phyloP scores from a whole-genome alignment of 2,329 filamentous ascomycete genomes.

The Xylaria multiplex region DNA sequence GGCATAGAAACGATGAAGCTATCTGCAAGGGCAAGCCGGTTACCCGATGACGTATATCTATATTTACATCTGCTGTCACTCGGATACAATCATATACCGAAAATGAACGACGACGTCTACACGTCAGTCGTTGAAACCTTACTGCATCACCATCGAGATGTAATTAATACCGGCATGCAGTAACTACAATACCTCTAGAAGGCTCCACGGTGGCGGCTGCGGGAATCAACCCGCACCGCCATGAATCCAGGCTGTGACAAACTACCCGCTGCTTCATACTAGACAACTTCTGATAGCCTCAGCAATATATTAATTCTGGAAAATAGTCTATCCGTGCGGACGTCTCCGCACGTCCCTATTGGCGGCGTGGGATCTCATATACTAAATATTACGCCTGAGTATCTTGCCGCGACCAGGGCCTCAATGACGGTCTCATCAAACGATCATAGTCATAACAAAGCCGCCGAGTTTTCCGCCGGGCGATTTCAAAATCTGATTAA shows the following conservation, averaged over 20 bases:
- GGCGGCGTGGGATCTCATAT: constrained; percentile 16
- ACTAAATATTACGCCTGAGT: constrained; percentile 11
- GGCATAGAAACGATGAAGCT: neutral
- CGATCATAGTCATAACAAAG: neutral
- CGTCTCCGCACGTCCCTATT: constrained; percentile 17
- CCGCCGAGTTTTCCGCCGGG: constrained; percentile 30
- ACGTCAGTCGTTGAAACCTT: neutral
- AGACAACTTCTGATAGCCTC: neutral
- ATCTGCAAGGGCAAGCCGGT: neutral
- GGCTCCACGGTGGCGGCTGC: neutral
- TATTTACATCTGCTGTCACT: neutral
- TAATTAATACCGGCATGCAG: neutral
- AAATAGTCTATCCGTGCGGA: constrained; percentile 21
- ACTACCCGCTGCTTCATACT: neutral
- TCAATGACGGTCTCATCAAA: neutral
- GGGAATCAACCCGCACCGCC: neutral
- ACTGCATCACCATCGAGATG: neutral
- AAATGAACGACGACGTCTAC: neutral
- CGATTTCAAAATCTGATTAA: neutral
- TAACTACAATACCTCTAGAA: neutral
- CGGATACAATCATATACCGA: neutral
- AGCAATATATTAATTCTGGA: constrained; percentile 9
- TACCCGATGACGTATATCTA: constrained; percentile 9
- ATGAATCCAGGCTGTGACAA: constrained; percentile 1
- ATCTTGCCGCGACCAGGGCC: neutral